A percentile compares a stretch with the other conserved stretches of the same genome.
Conservation (phyloP, 345 rosid genomes). For the Citrus cavaleriei region DNA sequence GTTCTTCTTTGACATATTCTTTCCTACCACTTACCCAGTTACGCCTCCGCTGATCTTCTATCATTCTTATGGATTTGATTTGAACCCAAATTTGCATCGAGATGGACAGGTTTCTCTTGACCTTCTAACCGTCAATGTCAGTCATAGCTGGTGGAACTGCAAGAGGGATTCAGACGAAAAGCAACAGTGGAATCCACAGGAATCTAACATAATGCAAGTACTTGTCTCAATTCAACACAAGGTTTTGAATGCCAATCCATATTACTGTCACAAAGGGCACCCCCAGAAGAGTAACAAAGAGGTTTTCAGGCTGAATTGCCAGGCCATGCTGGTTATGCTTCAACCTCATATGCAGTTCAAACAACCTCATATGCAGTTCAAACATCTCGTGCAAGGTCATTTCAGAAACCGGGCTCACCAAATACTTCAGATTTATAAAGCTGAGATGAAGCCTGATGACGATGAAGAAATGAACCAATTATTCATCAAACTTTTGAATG, state of each 20-base stretch:
- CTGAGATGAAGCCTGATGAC: background rate
- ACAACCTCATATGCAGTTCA: background rate
- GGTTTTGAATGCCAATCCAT: background rate
- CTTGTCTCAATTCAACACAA: slow-evolving; percentile 7
- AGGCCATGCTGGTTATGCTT: slow-evolving; percentile 6
- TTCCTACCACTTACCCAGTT: background rate
- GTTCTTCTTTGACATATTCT: slow-evolving; percentile 13
- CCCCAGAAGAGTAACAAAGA: background rate
- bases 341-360: background rate
- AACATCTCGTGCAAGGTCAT: slow-evolving; percentile 4
- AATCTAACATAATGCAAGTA: background rate
- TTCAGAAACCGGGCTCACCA: slow-evolving; percentile 12
- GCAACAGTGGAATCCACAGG: background rate
- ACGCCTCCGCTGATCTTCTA: background rate
- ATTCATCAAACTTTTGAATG: slow-evolving; percentile 8
- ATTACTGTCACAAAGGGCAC: background rate
- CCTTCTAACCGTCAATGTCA: background rate
- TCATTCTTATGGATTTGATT: background rate
- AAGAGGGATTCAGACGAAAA: background rate
- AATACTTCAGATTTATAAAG: slow-evolving; percentile 16
- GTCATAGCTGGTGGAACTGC: too few relatives aligned
- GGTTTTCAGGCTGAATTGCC: slow-evolving; percentile 9
- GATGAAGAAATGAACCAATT: slow-evolving; percentile 1
- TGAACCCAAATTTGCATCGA: background rate
- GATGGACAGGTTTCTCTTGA: background rate